A percentile compares a stretch with the other conserved stretches of the same genome.
Conservation (phyloP, 768 basidiomycete genomes). For the Leccinum disarticulatum region DNA sequence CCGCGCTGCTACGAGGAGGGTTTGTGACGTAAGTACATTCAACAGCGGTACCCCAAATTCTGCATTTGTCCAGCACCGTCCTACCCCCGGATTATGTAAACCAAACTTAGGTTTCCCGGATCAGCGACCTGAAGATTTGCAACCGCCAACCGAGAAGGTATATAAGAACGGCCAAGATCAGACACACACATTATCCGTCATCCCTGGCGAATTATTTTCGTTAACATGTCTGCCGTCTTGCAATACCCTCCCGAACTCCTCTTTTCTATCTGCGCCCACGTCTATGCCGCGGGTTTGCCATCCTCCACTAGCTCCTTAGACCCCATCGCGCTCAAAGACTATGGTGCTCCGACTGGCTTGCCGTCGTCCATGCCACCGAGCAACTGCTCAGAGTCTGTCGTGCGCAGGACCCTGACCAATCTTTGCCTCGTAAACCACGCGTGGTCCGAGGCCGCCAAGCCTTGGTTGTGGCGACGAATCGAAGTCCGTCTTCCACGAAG, state of each 20-base stretch:
- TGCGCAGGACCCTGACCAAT: slow-evolving; percentile 62
- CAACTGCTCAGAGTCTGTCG: slow-evolving; percentile 66
- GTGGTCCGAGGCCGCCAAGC: slow-evolving; percentile 82
- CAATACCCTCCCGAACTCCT: slow-evolving; percentile 74
- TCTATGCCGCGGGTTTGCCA: slow-evolving; percentile 64
- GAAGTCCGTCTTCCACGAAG: slow-evolving; percentile 82
- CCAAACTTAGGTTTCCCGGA: background rate
- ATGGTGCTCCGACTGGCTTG: slow-evolving; percentile 53
- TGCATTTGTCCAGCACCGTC: slow-evolving; percentile 1
- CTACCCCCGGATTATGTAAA: slow-evolving; percentile 26
- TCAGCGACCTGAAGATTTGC: background rate
- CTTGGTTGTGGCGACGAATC: slow-evolving; percentile 83
- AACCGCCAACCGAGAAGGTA: slow-evolving; percentile 8
- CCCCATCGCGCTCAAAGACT: slow-evolving; percentile 52
- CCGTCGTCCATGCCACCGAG: slow-evolving; percentile 75
- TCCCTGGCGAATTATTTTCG: background rate
- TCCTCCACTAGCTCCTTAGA: slow-evolving; percentile 61
- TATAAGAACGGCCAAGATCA: slow-evolving; percentile 5
- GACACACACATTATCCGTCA: background rate
- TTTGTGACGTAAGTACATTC: slow-evolving; percentile 3
- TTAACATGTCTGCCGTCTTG: slow-evolving; percentile 27
- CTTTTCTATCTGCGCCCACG: slow-evolving; percentile 67
- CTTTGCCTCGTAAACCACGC: slow-evolving; percentile 77
- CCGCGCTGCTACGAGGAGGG: background rate
- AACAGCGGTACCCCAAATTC: slow-evolving; percentile 8